Conservation (phyloP, 176 grass and related monocot genomes). For the Eragrostis curvula region DNA sequence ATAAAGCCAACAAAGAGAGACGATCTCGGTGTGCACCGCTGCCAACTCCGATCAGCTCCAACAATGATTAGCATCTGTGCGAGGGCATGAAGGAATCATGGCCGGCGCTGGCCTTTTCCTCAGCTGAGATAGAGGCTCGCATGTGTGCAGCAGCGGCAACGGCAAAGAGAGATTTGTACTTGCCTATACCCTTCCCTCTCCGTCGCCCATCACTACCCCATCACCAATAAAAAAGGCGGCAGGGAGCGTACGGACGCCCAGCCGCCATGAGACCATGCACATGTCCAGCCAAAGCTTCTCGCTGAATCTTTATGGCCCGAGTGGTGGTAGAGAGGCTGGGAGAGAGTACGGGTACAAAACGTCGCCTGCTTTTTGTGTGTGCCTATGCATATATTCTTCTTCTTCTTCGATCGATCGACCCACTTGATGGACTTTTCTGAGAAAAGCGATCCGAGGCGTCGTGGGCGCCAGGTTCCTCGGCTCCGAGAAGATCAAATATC, state of each 20-base stretch:
- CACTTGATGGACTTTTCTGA: conserved; percentile 13
- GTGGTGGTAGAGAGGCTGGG: neutral
- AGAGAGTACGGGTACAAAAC: neutral
- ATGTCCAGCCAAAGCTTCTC: conserved; percentile 48
- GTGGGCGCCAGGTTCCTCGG: conserved; percentile 29
- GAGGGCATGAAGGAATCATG: conserved; percentile 38
- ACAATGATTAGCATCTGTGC: conserved; percentile 46
- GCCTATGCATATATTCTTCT: conserved; percentile 40
- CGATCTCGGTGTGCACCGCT: neutral
- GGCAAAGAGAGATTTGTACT: neutral
- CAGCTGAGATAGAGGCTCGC: conserved; percentile 29
- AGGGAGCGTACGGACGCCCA: conserved; percentile 45
- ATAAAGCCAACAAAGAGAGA: conserved; percentile 35
- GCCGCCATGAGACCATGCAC: conserved; percentile 54
- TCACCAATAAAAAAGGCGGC: conserved; percentile 37
- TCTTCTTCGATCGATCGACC: conserved; percentile 8
- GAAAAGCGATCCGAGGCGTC: neutral
- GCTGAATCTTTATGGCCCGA: conserved; percentile 38
- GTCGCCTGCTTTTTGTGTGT: conserved; percentile 46
- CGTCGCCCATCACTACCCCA: conserved; percentile 42
- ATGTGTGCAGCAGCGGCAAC: conserved; percentile 13
- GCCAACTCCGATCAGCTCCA: conserved; percentile 1
- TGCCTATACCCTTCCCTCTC: neutral
- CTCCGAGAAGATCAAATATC: conserved; percentile 14
- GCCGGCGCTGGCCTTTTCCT: conserved; percentile 14